phyloP scores from a whole-genome alignment of 345 rosid species.

The Syzygium aromaticum region DNA sequence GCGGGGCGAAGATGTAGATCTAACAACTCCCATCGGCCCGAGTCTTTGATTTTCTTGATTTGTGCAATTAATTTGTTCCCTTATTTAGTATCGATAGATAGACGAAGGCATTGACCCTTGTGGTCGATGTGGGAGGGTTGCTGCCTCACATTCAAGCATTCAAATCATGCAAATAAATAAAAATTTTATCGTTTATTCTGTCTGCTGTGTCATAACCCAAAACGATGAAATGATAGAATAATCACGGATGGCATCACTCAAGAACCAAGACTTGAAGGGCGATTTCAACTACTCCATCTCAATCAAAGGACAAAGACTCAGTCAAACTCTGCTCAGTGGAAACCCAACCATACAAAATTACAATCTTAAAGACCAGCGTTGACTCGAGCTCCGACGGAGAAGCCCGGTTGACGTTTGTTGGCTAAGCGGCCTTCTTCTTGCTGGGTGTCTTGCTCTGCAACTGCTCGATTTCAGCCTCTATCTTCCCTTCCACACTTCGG shows the following conservation, averaged over 20 bases:
- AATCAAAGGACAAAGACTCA: not conserved
- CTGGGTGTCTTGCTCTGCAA: not conserved
- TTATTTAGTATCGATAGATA: not conserved
- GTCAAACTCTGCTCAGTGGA: not conserved
- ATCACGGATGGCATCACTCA: not conserved
- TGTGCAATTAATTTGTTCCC: not conserved
- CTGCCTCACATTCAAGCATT: not conserved
- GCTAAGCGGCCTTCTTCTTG: not conserved
- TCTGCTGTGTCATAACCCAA: not conserved
- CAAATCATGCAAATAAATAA: not conserved
- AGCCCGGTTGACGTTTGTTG: not conserved
- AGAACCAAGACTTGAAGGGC: not conserved
- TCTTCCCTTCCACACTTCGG: not conserved
- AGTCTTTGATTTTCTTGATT: not conserved
- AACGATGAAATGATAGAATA: not conserved
- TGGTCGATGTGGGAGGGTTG: not conserved
- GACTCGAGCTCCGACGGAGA: not conserved
- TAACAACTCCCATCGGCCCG: not conserved
- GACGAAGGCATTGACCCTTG: not conserved
- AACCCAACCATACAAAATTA: not conserved
- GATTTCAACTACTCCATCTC: not conserved
- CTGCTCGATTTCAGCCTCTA: not conserved
- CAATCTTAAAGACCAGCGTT: not conserved
- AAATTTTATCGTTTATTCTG: not conserved
- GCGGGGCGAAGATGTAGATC: not conserved